Conservation (phyloP, 2,329 filamentous ascomycete species). For the Diaporthe ampelina region DNA sequence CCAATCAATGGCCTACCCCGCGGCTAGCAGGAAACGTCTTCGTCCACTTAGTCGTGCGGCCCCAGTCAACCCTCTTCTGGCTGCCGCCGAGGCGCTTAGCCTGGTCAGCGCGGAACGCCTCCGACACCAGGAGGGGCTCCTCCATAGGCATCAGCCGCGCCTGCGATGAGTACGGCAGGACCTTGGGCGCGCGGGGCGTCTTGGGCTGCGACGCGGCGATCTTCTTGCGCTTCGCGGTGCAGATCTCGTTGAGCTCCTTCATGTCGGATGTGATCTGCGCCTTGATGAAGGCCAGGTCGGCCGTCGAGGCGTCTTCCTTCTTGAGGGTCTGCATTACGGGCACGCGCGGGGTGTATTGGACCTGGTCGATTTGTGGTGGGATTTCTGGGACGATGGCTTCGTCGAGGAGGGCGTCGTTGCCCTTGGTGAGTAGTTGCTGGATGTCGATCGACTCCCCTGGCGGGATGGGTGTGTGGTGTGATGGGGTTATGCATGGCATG, state of each 20-base stretch:
- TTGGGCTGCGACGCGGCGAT: conserved; percentile 41
- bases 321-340: conserved; percentile 85
- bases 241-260: conserved; percentile 78
- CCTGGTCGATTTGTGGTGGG: conserved; percentile 72
- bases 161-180: conserved; percentile 55
- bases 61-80: conserved; percentile 37
- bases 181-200: conserved; percentile 35
- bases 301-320: conserved; percentile 53
- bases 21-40: background rate
- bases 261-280: conserved; percentile 87
- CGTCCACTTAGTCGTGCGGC: conserved; percentile 20
- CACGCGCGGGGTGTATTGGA: conserved; percentile 77
- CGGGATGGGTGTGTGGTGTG: conserved; percentile 81
- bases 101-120: conserved; percentile 50
- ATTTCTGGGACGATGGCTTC: conserved; percentile 69
- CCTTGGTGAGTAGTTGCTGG: conserved; percentile 79
- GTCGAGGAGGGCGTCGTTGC: conserved; percentile 77
- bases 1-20: conserved; percentile 30
- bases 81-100: conserved; percentile 34
- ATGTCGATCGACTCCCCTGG: conserved; percentile 93
- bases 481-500: conserved; percentile 96
- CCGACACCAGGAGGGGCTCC: conserved; percentile 53
- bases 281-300: conserved; percentile 76
- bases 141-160: conserved; percentile 56
- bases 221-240: conserved; percentile 70